Evolutionary conservation across 2,329 filamentous ascomycete species (phyloP).

Genomic region (Nothopassalora personata): DNA sequence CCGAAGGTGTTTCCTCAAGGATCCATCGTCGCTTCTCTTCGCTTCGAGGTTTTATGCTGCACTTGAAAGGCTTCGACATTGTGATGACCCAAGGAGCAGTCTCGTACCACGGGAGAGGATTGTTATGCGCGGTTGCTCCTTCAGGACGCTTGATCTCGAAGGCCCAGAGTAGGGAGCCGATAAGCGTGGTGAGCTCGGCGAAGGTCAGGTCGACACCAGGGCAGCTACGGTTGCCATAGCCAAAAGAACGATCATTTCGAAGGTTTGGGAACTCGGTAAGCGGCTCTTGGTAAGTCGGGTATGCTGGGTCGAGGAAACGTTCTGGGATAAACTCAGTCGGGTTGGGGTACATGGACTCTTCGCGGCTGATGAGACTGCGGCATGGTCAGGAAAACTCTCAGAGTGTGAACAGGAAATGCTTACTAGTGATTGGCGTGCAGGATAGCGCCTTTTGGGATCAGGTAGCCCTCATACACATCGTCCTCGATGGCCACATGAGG

Average conservation of each 20-base stretch:
- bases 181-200: conserved; percentile 28
- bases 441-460: conserved; percentile 35
- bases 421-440: conserved; percentile 34
- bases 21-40: conserved; percentile 31
- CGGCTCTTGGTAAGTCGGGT: conserved; percentile 34
- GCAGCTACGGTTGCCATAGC: conserved; percentile 33
- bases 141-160: conserved; percentile 29
- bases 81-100: conserved; percentile 33
- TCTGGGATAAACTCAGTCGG: conserved; percentile 31
- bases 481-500: conserved; percentile 34
- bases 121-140: conserved; percentile 20
- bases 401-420: conserved; percentile 2
- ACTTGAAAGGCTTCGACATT: conserved; percentile 31
- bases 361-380: conserved; percentile 29
- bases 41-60: conserved; percentile 26
- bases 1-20: conserved; percentile 23
- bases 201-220: conserved; percentile 32
- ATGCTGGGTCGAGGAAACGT: conserved; percentile 31
- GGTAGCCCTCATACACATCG: conserved; percentile 35
- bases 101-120: conserved; percentile 31
- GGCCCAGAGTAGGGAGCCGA: conserved; percentile 29
- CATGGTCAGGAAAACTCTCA: neutral
- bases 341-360: conserved; percentile 28
- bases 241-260: conserved; percentile 30
- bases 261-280: conserved; percentile 34